phyloP scores from a whole-genome alignment of 345 rosid species.

The Sapria himalayana region DNA sequence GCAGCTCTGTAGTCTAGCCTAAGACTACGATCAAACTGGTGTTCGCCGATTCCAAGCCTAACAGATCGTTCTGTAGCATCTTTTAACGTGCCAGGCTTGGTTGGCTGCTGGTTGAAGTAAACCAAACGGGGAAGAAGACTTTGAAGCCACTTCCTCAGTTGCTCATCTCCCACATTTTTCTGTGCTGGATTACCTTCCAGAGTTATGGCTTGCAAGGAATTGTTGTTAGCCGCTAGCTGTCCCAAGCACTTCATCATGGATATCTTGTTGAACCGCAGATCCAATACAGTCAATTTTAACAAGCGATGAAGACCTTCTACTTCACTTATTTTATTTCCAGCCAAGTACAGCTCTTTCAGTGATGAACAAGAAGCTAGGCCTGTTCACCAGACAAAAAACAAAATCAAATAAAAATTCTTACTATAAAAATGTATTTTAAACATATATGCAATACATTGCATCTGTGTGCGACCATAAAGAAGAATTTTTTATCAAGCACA shows the following conservation, averaged over 20 bases:
- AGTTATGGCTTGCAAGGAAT: conserved; percentile 81
- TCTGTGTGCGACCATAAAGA: too few relatives aligned
- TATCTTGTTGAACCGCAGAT: conserved; percentile 79
- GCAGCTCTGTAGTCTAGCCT: conserved; percentile 40
- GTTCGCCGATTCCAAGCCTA: conserved; percentile 36
- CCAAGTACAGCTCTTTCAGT: conserved; percentile 79
- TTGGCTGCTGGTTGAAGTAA: conserved; percentile 61
- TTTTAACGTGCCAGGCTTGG: conserved; percentile 29
- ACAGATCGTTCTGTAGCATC: conserved; percentile 48
- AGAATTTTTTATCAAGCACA: too few relatives aligned
- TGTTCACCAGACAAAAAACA: conserved; percentile 5
- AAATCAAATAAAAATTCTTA: background rate
- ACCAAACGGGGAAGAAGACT: conserved; percentile 68
- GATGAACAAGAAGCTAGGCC: conserved; percentile 93
- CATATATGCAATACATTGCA: too few relatives aligned
- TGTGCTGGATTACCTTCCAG: conserved; percentile 96
- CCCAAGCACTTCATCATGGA: conserved; percentile 71
- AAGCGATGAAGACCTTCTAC: conserved; percentile 95
- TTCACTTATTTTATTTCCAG: conserved; percentile 83
- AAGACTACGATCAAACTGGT: conserved; percentile 38
- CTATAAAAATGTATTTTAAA: too few relatives aligned
- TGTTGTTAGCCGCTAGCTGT: conserved; percentile 94
- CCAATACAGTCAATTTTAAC: conserved; percentile 58
- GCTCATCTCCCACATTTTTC: conserved; percentile 90
- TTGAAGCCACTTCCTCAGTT: conserved; percentile 54